phyloP scores from a whole-genome alignment of 2,329 filamentous ascomycete genomes.

The Colletotrichum costaricense region DNA sequence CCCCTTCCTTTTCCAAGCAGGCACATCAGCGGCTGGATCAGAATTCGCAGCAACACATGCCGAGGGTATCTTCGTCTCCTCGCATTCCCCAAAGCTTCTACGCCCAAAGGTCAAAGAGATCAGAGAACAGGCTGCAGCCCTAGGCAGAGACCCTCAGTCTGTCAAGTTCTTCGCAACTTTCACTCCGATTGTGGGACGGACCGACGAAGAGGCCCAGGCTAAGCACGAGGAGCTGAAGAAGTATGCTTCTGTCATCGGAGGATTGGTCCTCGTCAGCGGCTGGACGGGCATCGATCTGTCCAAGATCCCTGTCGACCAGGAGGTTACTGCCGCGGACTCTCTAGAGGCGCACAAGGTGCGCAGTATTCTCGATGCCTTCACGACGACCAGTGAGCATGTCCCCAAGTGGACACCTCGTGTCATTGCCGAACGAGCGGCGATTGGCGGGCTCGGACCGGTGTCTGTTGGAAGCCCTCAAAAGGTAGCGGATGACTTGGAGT shows the following conservation, averaged over 20 bases:
- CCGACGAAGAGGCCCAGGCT: constrained; percentile 62
- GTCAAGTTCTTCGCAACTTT: constrained; percentile 67
- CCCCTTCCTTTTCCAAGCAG: constrained; percentile 69
- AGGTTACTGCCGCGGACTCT: constrained; percentile 65
- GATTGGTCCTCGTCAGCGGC: constrained; percentile 65
- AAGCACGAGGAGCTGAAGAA: constrained; percentile 64
- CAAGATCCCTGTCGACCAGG: constrained; percentile 66
- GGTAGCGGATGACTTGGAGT: constrained; percentile 57
- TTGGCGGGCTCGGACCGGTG: constrained; percentile 52
- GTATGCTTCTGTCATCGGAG: constrained; percentile 64
- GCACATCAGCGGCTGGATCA: constrained; percentile 67
- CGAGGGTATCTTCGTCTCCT: constrained; percentile 70
- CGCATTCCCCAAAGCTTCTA: constrained; percentile 61
- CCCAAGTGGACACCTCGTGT: constrained; percentile 57
- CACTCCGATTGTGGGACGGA: constrained; percentile 60
- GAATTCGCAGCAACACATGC: constrained; percentile 68
- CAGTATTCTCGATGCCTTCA: constrained; percentile 60
- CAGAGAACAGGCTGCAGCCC: constrained; percentile 58
- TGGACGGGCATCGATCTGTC: constrained; percentile 72
- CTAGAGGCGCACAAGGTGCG: constrained; percentile 63
- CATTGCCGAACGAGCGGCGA: constrained; percentile 52
- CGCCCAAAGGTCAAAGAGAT: constrained; percentile 64
- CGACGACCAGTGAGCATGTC: constrained; percentile 56
- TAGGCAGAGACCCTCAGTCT: constrained; percentile 65
- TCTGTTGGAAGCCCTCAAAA: constrained; percentile 51